These are phyloP conservation scores for Holtermanniella nyarrowii DNA, from an alignment of 768 basidiomycete genomes.

Conservation along the genomic window DNA sequence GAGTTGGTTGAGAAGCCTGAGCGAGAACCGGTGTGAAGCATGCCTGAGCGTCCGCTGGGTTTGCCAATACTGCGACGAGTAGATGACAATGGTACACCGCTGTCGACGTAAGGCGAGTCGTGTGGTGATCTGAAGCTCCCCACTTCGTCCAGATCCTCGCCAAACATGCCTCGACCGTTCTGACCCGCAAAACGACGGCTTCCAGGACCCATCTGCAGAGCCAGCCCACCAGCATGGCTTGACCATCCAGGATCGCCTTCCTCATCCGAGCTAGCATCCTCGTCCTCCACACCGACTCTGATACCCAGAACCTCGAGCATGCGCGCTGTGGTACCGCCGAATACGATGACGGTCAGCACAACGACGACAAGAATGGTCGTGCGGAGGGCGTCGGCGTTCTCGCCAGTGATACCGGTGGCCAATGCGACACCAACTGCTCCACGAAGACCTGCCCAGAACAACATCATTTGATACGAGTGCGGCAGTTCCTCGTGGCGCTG, in stretches of 20 bases:
- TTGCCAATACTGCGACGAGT: not conserved
- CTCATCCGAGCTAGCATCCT: conserved; percentile 52
- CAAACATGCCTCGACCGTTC: conserved; percentile 25
- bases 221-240: conserved; percentile 25
- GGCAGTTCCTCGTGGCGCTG: conserved; percentile 84
- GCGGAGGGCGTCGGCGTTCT: conserved; percentile 77
- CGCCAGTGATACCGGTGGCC: conserved; percentile 90
- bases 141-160: conserved; percentile 25
- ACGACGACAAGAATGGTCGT: conserved; percentile 94
- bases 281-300: conserved; percentile 87
- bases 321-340: conserved; percentile 91
- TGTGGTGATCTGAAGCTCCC: conserved; percentile 18
- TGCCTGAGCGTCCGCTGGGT: conserved; percentile 1
- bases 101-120: conserved; percentile 23
- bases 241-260: conserved; percentile 41
- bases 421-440: conserved; percentile 97
- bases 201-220: conserved; percentile 29
- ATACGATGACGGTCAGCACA: conserved; percentile 83
- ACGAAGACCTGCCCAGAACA: conserved; percentile 95
- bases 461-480: conserved; percentile 98
- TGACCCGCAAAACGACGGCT: conserved; percentile 26
- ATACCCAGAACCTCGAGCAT: conserved; percentile 98
- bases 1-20: conserved; percentile 32
- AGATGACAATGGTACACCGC: not conserved
- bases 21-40: conserved; percentile 14